phyloP scores from a whole-genome alignment of 345 rosid species.

The Eucalyptus grandis region DNA sequence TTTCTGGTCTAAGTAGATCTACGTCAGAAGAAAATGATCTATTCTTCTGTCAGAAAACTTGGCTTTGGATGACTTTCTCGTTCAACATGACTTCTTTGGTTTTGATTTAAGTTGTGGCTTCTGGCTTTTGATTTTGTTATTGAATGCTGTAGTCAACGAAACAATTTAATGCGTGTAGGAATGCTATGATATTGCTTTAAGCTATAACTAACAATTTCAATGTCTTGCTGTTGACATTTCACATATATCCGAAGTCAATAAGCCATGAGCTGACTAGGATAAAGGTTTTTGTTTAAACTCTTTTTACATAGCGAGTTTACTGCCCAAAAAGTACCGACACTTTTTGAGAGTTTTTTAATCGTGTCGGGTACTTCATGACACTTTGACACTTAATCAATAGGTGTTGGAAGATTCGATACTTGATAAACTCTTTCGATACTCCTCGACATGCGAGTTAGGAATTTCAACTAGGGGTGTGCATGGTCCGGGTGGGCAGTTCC shows the following conservation, averaged over 20 bases:
- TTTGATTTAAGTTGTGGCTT: background rate
- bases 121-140: background rate
- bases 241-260: background rate
- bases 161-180: background rate
- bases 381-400: too few relatives aligned
- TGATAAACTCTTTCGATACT: accelerated
- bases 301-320: background rate
- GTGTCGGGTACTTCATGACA: accelerated
- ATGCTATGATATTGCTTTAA: background rate
- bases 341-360: too few relatives aligned
- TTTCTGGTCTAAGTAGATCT: background rate
- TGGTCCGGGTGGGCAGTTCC: too few relatives aligned
- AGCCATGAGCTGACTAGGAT: background rate
- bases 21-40: background rate
- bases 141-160: background rate
- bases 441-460: accelerated
- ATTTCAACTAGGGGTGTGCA: too few relatives aligned
- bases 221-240: background rate
- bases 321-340: accelerated
- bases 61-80: background rate
- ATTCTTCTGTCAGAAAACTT: background rate
- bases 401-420: too few relatives aligned
- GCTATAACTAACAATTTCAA: background rate
- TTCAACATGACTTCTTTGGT: background rate
- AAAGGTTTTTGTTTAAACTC: background rate